Percentiles rank a stretch among this genome's conserved stretches.
These are phyloP conservation scores for Pyrenophora graminea DNA, from an alignment of 2,329 filamentous ascomycete species.

Conservation along the genomic window DNA sequence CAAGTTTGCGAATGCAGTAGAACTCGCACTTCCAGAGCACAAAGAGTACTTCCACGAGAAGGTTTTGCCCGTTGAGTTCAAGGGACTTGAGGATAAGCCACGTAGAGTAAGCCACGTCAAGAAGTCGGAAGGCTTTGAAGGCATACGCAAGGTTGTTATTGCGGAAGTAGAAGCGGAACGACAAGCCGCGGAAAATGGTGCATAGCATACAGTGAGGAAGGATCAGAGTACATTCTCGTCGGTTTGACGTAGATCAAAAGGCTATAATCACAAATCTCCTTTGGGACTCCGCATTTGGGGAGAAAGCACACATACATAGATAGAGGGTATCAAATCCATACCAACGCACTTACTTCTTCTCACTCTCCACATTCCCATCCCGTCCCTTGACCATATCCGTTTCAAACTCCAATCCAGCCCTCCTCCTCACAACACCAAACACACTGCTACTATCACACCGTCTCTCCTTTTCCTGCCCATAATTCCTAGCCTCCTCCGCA, in stretches of 20 bases:
- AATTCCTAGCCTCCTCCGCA: constrained; percentile 50
- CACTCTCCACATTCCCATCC: constrained; percentile 7
- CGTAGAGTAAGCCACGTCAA: constrained; percentile 72
- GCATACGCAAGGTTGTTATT: constrained; percentile 75
- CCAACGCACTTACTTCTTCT: neutral
- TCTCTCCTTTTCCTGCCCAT: constrained; percentile 42
- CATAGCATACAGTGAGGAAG: constrained; percentile 10
- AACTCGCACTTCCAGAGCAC: constrained; percentile 72
- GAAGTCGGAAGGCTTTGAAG: constrained; percentile 69
- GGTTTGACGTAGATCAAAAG: constrained; percentile 5
- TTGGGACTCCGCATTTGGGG: no score
- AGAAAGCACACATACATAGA: neutral
- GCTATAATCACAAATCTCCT: no score
- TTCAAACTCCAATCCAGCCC: constrained; percentile 53
- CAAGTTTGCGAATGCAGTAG: constrained; percentile 88
- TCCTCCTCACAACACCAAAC: constrained; percentile 53
- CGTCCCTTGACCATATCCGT: constrained; percentile 41
- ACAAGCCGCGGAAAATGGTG: constrained; percentile 35
- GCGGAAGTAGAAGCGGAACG: constrained; percentile 65
- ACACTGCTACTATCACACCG: constrained; percentile 57
- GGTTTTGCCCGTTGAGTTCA: constrained; percentile 80
- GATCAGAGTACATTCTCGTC: neutral
- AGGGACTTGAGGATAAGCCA: constrained; percentile 76
- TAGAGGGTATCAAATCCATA: neutral
- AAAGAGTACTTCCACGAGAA: constrained; percentile 76